Conservation (phyloP, 139 green algal genomes). For the Tetradesmus lagerheimii region DNA sequence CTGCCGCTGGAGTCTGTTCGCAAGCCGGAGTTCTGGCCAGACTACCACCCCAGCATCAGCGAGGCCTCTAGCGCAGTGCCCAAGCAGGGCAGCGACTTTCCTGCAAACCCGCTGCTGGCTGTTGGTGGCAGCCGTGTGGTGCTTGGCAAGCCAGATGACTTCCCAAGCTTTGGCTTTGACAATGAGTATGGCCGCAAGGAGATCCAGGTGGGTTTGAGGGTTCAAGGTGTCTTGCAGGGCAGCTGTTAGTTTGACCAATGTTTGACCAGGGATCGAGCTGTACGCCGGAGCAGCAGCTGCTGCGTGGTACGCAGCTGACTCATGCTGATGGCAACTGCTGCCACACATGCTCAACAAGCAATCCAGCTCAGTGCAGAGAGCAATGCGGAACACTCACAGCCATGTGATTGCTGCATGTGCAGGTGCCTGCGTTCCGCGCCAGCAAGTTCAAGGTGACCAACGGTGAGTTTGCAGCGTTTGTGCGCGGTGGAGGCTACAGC, state of each 20-base stretch:
- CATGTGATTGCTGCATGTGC: not conserved
- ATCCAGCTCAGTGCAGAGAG: not conserved
- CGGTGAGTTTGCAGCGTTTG: conserved; percentile 83
- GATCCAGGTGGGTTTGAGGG: conserved; percentile 50
- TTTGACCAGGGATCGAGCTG: not conserved
- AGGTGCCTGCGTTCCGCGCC: conserved; percentile 51
- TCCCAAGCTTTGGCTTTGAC: conserved; percentile 84
- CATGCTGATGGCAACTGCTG: too few species aligned
- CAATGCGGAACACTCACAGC: not conserved
- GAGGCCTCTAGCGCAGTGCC: conserved; percentile 52
- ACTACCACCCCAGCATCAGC: conserved; percentile 68
- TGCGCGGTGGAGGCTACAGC: conserved; percentile 74
- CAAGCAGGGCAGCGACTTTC: conserved; percentile 63
- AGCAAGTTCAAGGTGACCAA: conserved; percentile 73
- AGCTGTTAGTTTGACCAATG: not conserved
- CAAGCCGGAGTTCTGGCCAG: conserved; percentile 79
- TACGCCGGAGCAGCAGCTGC: not conserved
- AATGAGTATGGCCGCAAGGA: conserved; percentile 82
- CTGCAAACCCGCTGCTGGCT: conserved; percentile 55
- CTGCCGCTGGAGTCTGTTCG: conserved; percentile 69
- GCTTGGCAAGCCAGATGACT: conserved; percentile 81
- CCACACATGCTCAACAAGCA: too few species aligned
- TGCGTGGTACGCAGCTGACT: too few species aligned
- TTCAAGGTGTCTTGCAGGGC: not conserved
- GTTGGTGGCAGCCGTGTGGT: conserved; percentile 57